Evolutionary conservation across 345 rosid species (phyloP).

Genomic region (Balakata baccata): DNA sequence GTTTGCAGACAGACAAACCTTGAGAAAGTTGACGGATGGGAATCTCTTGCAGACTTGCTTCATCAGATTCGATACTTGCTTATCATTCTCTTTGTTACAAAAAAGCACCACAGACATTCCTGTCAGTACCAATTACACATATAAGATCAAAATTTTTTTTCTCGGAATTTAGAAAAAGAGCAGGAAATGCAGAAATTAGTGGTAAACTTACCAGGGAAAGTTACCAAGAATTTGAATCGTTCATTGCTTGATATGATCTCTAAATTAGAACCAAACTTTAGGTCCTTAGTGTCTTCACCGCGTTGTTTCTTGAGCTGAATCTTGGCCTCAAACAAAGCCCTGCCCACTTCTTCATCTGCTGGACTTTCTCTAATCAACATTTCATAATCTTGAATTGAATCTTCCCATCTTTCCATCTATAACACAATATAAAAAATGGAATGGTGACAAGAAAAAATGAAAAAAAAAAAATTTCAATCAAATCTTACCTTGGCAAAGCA

Average conservation of each 20-base stretch:
- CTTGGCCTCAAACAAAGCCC: slow-evolving; percentile 57
- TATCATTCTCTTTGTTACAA: slow-evolving; percentile 35
- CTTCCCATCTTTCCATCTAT: slow-evolving; percentile 70
- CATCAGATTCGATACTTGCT: slow-evolving; percentile 38
- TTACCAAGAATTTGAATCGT: slow-evolving; percentile 42
- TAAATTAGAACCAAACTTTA: slow-evolving; percentile 49
- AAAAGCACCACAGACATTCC: slow-evolving; percentile 53
- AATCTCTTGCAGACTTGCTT: slow-evolving; percentile 50
- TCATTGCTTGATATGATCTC: slow-evolving; percentile 42
- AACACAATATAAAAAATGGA: background rate
- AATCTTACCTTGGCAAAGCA: slow-evolving; percentile 62
- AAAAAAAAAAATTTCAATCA: background rate
- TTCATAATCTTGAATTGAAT: slow-evolving; percentile 67
- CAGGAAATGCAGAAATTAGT: background rate
- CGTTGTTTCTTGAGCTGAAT: slow-evolving; percentile 47
- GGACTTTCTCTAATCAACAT: slow-evolving; percentile 51
- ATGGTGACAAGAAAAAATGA: background rate
- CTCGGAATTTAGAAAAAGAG: background rate
- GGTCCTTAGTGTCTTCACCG: slow-evolving; percentile 43
- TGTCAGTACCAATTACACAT: slow-evolving; percentile 15
- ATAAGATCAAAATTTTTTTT: background rate
- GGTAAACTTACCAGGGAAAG: slow-evolving; percentile 37
- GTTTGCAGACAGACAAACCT: slow-evolving; percentile 26
- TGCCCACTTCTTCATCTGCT: slow-evolving; percentile 62
- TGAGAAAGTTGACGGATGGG: slow-evolving; percentile 55